Evolutionary conservation across 2,329 filamentous ascomycete genomes (phyloP).

Genomic region (Xylariaceae sp.): DNA sequence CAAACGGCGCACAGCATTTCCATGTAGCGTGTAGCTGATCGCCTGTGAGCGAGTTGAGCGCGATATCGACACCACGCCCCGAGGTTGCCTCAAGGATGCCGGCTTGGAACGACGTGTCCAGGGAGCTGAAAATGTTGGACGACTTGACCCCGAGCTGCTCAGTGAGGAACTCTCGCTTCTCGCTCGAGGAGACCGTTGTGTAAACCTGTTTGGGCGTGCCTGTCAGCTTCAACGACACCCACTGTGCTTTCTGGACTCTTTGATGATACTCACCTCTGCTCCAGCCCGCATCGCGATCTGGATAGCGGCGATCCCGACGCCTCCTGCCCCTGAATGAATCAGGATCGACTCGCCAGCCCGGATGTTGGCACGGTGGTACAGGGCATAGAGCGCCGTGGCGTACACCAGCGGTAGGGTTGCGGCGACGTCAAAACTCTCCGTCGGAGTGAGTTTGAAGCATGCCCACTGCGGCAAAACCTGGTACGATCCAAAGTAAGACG

Average conservation of each 20-base stretch:
- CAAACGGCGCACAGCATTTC: conserved; percentile 33
- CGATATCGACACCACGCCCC: conserved; percentile 6
- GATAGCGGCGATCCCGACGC: conserved; percentile 34
- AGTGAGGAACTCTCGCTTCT: conserved; percentile 22
- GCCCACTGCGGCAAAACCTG: conserved; percentile 25
- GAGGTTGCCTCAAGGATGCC: conserved; percentile 19
- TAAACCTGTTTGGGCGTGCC: conserved; percentile 23
- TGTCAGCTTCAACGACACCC: neutral
- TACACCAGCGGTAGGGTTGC: conserved; percentile 23
- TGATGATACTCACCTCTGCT: conserved; percentile 12
- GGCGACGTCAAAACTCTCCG: conserved; percentile 18
- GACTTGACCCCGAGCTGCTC: conserved; percentile 22
- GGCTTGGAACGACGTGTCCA: conserved; percentile 26
- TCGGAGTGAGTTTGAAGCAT: conserved; percentile 15
- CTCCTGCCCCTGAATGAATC: conserved; percentile 33
- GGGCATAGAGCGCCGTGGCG: conserved; percentile 29
- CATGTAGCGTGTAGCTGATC: conserved; percentile 19
- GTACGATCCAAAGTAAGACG: conserved; percentile 21
- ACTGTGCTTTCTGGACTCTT: neutral
- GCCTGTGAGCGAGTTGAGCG: conserved; percentile 3
- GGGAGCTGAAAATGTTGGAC: conserved; percentile 30
- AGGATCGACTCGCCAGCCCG: conserved; percentile 27
- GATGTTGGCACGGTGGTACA: conserved; percentile 26
- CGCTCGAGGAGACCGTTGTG: conserved; percentile 23
- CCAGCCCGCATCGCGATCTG: conserved; percentile 27